These are phyloP conservation scores for Cucumis cinereus DNA, from an alignment of 306 rosid species.

Conservation along the genomic window DNA sequence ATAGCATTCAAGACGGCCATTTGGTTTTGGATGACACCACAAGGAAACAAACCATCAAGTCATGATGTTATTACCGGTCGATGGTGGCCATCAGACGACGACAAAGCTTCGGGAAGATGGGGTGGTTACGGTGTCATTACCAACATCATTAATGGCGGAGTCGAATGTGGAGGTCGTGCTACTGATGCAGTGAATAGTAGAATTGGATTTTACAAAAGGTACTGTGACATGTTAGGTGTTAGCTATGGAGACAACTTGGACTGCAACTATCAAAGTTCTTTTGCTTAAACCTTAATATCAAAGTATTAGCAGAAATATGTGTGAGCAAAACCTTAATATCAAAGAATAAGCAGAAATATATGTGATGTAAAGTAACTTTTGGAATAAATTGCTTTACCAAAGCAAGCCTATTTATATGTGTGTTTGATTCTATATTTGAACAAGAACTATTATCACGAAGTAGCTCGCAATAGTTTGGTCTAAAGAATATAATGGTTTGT, in stretches of 20 bases:
- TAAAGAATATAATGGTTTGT: background rate
- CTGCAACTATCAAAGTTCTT: conserved; percentile 25
- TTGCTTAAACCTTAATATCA: background rate
- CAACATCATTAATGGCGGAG: conserved; percentile 57
- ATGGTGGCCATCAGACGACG: conserved; percentile 31
- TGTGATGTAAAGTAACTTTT: background rate
- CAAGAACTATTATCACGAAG: no score
- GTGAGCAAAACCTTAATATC: background rate
- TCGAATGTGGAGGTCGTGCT: conserved; percentile 37
- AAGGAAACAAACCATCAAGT: conserved; percentile 49
- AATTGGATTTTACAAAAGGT: conserved; percentile 41
- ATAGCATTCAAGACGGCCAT: conserved; percentile 46
- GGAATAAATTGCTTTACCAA: background rate
- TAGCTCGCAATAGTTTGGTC: no score
- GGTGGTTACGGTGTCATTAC: conserved; percentile 40
- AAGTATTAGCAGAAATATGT: background rate
- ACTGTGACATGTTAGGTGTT: conserved; percentile 12
- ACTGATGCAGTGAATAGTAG: conserved; percentile 19
- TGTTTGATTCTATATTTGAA: background rate
- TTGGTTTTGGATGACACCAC: conserved; percentile 76
- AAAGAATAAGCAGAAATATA: background rate
- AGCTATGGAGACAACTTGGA: conserved; percentile 24
- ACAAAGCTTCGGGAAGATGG: conserved; percentile 23
- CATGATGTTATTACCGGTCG: conserved; percentile 38
- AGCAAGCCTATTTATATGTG: background rate